A percentile compares a stretch with the other conserved stretches of the same genome.
Evolutionary conservation across 2,329 filamentous ascomycete species (phyloP).

Genomic region (Xylariales sp.): DNA sequence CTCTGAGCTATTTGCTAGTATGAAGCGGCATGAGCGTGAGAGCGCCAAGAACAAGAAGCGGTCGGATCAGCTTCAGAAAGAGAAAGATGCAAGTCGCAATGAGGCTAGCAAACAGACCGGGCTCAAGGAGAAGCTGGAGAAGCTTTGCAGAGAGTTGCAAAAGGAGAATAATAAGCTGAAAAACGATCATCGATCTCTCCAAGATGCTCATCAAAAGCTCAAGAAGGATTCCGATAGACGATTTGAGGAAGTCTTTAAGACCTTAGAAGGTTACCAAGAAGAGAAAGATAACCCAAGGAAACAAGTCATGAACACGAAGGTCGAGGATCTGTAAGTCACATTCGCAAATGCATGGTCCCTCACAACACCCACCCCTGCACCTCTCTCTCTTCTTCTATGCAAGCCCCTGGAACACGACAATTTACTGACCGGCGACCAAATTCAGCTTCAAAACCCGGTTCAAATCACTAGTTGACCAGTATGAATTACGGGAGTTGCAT

Average conservation of each 20-base stretch:
- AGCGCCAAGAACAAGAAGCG: slow-evolving; percentile 95
- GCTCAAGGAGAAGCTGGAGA: slow-evolving; percentile 95
- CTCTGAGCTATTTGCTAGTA: slow-evolving; percentile 84
- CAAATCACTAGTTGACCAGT: slow-evolving; percentile 94
- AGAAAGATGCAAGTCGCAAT: slow-evolving; percentile 83
- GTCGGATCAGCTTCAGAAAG: slow-evolving; percentile 90
- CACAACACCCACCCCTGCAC: too few relatives aligned
- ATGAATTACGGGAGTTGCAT: slow-evolving; percentile 90
- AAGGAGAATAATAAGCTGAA: slow-evolving; percentile 98
- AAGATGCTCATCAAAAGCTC: slow-evolving; percentile 79
- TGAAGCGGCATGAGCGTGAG: slow-evolving; percentile 93
- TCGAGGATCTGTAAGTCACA: slow-evolving; percentile 77
- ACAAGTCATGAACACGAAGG: slow-evolving; percentile 76
- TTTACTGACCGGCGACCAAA: too few relatives aligned
- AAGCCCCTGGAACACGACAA: too few relatives aligned
- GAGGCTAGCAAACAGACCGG: slow-evolving; percentile 87
- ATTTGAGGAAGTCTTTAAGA: slow-evolving; percentile 72
- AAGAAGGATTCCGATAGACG: slow-evolving; percentile 81
- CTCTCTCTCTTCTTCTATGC: too few relatives aligned
- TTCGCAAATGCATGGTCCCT: neutral
- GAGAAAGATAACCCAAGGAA: slow-evolving; percentile 80
- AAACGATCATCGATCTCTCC: slow-evolving; percentile 90
- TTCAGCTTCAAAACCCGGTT: slow-evolving; percentile 77
- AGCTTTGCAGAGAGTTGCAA: slow-evolving; percentile 88
- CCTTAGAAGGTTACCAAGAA: slow-evolving; percentile 84